Conservation (phyloP, 1,139 yeast species). For the Taiozyma sp. region DNA sequence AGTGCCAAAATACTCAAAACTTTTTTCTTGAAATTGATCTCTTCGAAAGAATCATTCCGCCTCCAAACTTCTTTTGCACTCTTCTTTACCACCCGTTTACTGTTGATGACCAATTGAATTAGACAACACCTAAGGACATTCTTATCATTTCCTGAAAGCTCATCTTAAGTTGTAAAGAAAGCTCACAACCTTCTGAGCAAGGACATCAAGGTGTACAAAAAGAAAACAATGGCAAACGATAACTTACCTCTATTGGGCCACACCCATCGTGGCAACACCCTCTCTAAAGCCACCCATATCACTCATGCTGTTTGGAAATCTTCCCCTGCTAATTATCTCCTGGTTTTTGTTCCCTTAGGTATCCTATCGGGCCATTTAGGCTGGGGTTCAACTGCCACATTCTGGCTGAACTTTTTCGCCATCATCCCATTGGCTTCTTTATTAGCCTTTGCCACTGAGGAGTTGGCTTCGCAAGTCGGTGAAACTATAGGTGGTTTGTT, state of each 20-base stretch:
- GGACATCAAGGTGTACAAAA: no score
- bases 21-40: no score
- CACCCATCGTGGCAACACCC: no score
- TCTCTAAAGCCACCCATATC: neutral
- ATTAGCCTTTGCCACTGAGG: constrained; percentile 90
- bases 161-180: neutral
- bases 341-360: constrained; percentile 89
- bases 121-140: neutral
- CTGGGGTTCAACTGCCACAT: constrained; percentile 57
- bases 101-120: neutral
- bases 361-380: constrained; percentile 58
- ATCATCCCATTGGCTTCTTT: constrained; percentile 91
- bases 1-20: no score
- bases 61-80: no score
- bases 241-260: neutral
- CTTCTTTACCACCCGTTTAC: no score
- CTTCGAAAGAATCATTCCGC: no score
- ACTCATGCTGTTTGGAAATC: constrained; percentile 40
- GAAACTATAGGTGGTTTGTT: constrained; percentile 86
- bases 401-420: constrained; percentile 78
- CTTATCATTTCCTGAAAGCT: neutral
- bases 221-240: neutral
- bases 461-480: constrained; percentile 81
- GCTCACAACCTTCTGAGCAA: no score
- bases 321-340: constrained; percentile 72